These are phyloP conservation scores for Pythium scleroteichum DNA, from an alignment of 352 stramenopile species.

Conservation along the genomic window DNA sequence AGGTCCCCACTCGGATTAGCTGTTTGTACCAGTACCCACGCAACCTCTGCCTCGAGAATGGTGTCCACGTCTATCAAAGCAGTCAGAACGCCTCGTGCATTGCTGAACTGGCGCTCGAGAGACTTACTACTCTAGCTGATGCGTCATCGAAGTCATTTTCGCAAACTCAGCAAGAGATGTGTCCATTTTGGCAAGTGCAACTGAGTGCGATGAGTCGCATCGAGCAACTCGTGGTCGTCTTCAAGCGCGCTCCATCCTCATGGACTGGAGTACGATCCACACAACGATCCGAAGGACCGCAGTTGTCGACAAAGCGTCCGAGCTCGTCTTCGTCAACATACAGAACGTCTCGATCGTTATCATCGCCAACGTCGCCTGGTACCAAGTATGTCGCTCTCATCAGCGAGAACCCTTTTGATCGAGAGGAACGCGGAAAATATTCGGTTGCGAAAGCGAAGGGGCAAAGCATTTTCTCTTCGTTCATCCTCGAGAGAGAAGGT, in stretches of 20 bases:
- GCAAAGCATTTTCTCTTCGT: slow-evolving; percentile 51
- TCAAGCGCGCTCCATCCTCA: slow-evolving; percentile 21
- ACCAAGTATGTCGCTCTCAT: slow-evolving; percentile 55
- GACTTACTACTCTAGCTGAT: not conserved
- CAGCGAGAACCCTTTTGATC: slow-evolving; percentile 59
- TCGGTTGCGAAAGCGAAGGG: slow-evolving; percentile 48
- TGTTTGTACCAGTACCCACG: slow-evolving; percentile 62
- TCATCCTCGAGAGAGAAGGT: slow-evolving; percentile 30
- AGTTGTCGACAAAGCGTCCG: slow-evolving; percentile 9
- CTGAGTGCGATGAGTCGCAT: slow-evolving; percentile 43
- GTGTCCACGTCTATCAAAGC: slow-evolving; percentile 46
- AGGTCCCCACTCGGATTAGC: slow-evolving; percentile 44
- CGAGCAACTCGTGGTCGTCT: slow-evolving; percentile 38
- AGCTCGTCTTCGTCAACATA: slow-evolving; percentile 14
- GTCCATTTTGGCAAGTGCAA: slow-evolving; percentile 74
- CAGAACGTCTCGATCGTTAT: slow-evolving; percentile 4
- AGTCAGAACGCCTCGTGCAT: slow-evolving; percentile 61
- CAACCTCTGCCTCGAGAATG: slow-evolving; percentile 47
- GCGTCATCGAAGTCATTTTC: slow-evolving; percentile 29
- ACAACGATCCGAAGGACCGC: slow-evolving; percentile 14
- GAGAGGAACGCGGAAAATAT: slow-evolving; percentile 63
- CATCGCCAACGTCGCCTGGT: not conserved
- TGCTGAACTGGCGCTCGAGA: slow-evolving; percentile 45
- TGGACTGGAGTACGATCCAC: slow-evolving; percentile 12
- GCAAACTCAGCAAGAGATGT: slow-evolving; percentile 74